These are phyloP conservation scores for Aeschynomene evenia DNA, from an alignment of 306 rosid species.

Conservation along the genomic window DNA sequence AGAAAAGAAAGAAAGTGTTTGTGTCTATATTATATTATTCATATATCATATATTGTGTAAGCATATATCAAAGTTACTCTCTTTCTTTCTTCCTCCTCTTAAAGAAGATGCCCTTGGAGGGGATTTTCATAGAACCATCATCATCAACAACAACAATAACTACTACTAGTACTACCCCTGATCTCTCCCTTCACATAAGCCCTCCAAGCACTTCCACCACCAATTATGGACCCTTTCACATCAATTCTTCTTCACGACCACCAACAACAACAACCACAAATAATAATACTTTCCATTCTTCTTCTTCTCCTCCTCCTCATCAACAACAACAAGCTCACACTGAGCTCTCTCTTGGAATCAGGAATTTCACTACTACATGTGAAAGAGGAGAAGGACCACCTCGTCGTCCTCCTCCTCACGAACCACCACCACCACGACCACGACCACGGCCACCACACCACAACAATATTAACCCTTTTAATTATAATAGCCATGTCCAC, in stretches of 20 bases:
- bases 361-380: slow-evolving; percentile 41
- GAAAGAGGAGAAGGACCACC: neutral
- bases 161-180: slow-evolving; percentile 63
- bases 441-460: slow-evolving; percentile 13
- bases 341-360: slow-evolving; percentile 76
- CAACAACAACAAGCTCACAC: slow-evolving; percentile 50
- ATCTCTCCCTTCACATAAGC: slow-evolving; percentile 91
- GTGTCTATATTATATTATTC: neutral
- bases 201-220: slow-evolving; percentile 46
- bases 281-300: slow-evolving; percentile 1
- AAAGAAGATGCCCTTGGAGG: slow-evolving; percentile 89
- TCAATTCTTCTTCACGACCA: no score
- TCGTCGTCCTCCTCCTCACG: slow-evolving; percentile 25
- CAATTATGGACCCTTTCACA: slow-evolving; percentile 24
- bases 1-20: neutral
- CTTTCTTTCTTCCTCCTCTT: neutral
- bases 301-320: no score
- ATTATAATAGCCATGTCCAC: neutral
- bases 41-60: neutral
- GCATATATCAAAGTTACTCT: neutral
- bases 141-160: no score
- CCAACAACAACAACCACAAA: neutral
- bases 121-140: slow-evolving; percentile 70
- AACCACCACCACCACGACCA: slow-evolving; percentile 17
- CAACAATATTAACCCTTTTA: no score